These are phyloP conservation scores for Aureobasidium sp. DNA, from an alignment of 2,329 filamentous ascomycete genomes.

Conservation along the genomic window DNA sequence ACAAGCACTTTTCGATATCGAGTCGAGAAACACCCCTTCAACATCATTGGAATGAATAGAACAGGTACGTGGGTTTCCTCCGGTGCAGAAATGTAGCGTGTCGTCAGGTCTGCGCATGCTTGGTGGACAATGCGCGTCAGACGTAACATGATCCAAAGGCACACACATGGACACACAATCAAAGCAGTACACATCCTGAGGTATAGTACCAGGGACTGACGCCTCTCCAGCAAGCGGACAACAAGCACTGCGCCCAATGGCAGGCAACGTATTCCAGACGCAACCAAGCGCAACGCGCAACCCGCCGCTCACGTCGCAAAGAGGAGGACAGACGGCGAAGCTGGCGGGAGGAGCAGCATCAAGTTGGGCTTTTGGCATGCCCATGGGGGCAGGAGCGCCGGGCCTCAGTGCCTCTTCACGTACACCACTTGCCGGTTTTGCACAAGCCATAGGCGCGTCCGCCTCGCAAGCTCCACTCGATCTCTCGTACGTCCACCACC, in stretches of 20 bases:
- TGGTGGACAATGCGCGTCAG: neutral
- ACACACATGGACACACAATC: neutral
- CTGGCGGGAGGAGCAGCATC: constrained; percentile 9
- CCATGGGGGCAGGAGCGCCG: constrained; percentile 13
- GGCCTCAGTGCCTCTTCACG: constrained; percentile 14
- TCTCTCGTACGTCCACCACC: constrained; percentile 17
- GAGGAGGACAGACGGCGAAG: constrained; percentile 17
- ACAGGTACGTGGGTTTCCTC: constrained; percentile 36
- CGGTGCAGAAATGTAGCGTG: neutral
- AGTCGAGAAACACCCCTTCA: neutral
- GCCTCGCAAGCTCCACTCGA: constrained; percentile 16
- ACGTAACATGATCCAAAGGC: neutral
- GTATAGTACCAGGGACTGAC: neutral
- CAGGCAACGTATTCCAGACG: constrained; percentile 42
- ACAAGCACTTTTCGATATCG: neutral
- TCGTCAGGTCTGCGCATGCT: neutral
- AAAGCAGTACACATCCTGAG: neutral
- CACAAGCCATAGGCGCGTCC: constrained; percentile 16
- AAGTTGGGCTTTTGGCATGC: constrained; percentile 18
- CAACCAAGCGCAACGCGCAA: constrained; percentile 18
- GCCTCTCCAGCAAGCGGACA: constrained; percentile 37
- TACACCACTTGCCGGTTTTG: constrained; percentile 17
- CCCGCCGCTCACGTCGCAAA: constrained; percentile 15
- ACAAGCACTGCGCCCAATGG: constrained; percentile 45
- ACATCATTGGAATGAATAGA: constrained; percentile 38